Evolutionary conservation across 2,329 filamentous ascomycete species (phyloP), one percentile per base, ranked within the genome.

Genomic region (Fusarium coicis): DNA sequence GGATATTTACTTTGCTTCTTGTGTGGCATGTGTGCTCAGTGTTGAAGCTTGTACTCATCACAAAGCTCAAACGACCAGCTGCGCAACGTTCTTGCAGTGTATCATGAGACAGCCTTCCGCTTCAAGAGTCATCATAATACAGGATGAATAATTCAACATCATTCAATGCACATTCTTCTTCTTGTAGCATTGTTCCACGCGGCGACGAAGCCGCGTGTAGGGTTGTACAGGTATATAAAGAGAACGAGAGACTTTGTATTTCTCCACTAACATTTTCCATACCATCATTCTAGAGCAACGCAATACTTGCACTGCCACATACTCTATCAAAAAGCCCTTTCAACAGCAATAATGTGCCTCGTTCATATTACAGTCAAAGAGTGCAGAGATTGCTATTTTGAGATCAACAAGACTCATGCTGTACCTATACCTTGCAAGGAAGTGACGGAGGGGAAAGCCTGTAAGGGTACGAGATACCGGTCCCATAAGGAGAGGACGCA

Each of bases 91-190:
- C 21, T 32, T 12, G 3, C 46, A n/a, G 21, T 16, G 8, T 12
- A 5, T 32, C 28, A 32, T 1, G 32, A 18, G 3, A 32, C 37
- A 21, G 3, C 0, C 0, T 39, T 40, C 37, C 19, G 11, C 37
- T 40, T 40, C 5, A 49, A 23, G 3, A 12, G 1, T 9, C 21
- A 4, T 3, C 2, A 1, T 10, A 3, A 16, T 8, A 3, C 4
- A 10, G 2, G 7, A 32, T n/a, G 4, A 15, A 18, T 3, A 7
- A 3, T 3, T 3, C 3, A 49, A 12, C 7, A 21, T 5, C 9
- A 32, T 5, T 49, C 10, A 23, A 7, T 7, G 5, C 18, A 5
- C 2, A 49, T 49, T 21, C 5, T 49, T n/a, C 10, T n/a, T n/a
- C 28, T 8, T n/a, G 5, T 18, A 32, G 3, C 15, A 49, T 2